Conservation (phyloP, 148 eudicot species). For the Arbutus unedo region DNA sequence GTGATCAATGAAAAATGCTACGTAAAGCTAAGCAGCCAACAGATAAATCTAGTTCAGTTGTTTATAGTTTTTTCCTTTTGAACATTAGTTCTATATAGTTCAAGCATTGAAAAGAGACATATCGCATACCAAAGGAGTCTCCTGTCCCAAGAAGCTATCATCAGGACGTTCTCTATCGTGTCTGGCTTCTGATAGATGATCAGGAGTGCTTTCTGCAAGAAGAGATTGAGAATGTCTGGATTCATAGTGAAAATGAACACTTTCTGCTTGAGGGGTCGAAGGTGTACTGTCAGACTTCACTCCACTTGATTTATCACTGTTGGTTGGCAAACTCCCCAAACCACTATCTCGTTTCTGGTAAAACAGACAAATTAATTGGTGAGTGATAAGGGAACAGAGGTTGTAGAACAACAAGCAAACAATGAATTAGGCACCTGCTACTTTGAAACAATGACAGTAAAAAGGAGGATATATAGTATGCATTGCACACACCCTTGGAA, state of each 20-base stretch:
- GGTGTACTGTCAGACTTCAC: conserved; percentile 74
- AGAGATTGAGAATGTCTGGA: conserved; percentile 64
- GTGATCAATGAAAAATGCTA: neutral
- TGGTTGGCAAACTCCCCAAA: conserved; percentile 58
- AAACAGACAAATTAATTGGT: neutral
- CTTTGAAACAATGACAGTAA: neutral
- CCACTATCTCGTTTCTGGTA: conserved; percentile 82
- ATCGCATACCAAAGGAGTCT: conserved; percentile 76
- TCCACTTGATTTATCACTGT: conserved; percentile 93
- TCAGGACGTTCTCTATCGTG: conserved; percentile 58
- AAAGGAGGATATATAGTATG: neutral
- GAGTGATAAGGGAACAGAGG: neutral
- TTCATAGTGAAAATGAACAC: conserved; percentile 54
- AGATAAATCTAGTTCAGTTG: neutral
- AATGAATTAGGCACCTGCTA: neutral
- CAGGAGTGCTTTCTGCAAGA: conserved; percentile 59
- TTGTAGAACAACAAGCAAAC: neutral
- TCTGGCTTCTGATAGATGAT: conserved; percentile 50
- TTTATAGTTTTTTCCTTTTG: neutral
- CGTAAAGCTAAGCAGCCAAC: neutral
- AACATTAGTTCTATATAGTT: neutral
- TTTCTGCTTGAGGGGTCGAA: conserved; percentile 93
- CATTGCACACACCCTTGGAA: neutral
- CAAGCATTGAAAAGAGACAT: neutral
- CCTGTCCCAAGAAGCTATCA: conserved; percentile 59